Evolutionary conservation across 1,284 basidiomycete species (phyloP), one percentile per base, ranked within the genome.

Genomic region (Tilletia horrida): DNA sequence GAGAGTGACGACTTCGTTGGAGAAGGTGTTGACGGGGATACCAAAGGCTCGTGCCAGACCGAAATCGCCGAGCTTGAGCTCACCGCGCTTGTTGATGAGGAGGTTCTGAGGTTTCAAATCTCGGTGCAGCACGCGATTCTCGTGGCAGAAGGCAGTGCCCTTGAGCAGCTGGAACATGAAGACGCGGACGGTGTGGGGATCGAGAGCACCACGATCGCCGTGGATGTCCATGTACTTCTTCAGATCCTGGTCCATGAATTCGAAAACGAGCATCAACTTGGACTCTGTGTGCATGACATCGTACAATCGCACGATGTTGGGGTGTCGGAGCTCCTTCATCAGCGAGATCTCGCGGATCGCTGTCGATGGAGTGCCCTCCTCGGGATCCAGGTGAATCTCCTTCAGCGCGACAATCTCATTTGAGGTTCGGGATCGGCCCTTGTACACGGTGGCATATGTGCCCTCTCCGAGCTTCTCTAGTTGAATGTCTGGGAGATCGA

Each of bases 191-290:
- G 92, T 93, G 68, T 87, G 86, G 0, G 93, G 91, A 67, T 95
- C 92, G 52, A 99, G 87, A 11, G 96, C 94, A 67, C 95, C 93
- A 68, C 92, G 89, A 73, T 97, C 92, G 64, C 96, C 96, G 75
- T 97, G 90, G 43, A 92, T 90, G 83, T 99, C 96, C 96, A 99
- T 99, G 84, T 97, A 98, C 82, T 94, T 93, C 84, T 99, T 99
- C 66, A 99, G 86, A 83, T 99, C 96, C 83, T 94, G 91, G 81
- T 98, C 96, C 84, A 96, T 96, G 82, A 89, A 98, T 83, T 99
- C 96, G 82, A 98, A 97, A 70, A 99, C 96, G 70, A 99, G 91
- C 77, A 97, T 92, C 55, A 99, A 89, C 80, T 98, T 98, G 35
- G 93, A 91, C 83, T 99, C 80, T 16, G 80, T 96, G 82, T 97